Conservation (phyloP, 805 yeast genomes). For the Cyberlindnera xishuangbannaensis region DNA sequence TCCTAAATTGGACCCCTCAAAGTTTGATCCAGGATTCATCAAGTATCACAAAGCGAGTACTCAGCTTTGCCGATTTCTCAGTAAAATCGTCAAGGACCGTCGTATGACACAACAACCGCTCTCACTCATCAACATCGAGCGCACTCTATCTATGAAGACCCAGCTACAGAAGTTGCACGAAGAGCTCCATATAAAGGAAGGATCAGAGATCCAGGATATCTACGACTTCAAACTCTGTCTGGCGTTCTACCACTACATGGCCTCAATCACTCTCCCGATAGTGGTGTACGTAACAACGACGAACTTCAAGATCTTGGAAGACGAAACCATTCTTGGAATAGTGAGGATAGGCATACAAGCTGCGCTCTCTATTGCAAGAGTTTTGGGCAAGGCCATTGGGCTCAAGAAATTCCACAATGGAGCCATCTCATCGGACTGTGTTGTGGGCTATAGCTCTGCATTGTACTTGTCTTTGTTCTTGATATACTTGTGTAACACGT, state of each 20-base stretch:
- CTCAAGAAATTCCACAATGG: slow-evolving; percentile 31
- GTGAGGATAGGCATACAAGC: slow-evolving; percentile 36
- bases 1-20: slow-evolving; percentile 24
- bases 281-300: slow-evolving; percentile 34
- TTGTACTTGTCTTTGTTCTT: slow-evolving; percentile 37
- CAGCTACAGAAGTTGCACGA: slow-evolving; percentile 31
- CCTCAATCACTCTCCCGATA: slow-evolving; percentile 39
- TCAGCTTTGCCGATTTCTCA: slow-evolving; percentile 32
- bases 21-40: slow-evolving; percentile 24
- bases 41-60: slow-evolving; percentile 30
- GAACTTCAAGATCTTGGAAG: slow-evolving; percentile 30
- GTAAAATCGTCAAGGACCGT: slow-evolving; percentile 36
- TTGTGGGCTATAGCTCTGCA: slow-evolving; percentile 38
- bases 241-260: slow-evolving; percentile 36
- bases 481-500: slow-evolving; percentile 26
- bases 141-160: slow-evolving; percentile 32
- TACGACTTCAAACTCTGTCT: slow-evolving; percentile 38
- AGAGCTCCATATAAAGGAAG: slow-evolving; percentile 28
- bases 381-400: slow-evolving; percentile 29
- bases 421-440: slow-evolving; percentile 39
- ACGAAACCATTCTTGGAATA: slow-evolving; percentile 36
- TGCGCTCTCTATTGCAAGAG: slow-evolving; percentile 34
- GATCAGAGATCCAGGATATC: slow-evolving; percentile 23
- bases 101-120: slow-evolving; percentile 34
- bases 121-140: slow-evolving; percentile 34